These are phyloP conservation scores for Sechiopsis laciniata DNA, from an alignment of 306 rosid genomes.

Conservation along the genomic window DNA sequence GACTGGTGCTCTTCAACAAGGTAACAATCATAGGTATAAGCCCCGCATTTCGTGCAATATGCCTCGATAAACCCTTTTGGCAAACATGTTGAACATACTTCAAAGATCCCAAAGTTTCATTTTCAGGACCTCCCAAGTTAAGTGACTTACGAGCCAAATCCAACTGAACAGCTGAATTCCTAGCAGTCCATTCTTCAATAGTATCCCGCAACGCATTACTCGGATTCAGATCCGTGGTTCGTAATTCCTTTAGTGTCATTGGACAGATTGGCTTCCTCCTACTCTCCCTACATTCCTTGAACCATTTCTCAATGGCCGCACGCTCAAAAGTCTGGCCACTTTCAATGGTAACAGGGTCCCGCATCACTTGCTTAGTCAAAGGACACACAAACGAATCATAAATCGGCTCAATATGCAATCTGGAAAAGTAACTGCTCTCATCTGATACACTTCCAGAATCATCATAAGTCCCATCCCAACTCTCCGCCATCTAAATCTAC, in stretches of 20 bases:
- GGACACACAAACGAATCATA: conserved; percentile 92
- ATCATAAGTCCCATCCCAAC: conserved; percentile 73
- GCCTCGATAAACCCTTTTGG: conserved; percentile 58
- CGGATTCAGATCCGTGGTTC: conserved; percentile 65
- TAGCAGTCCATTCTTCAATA: conserved; percentile 96
- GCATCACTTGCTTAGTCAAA: conserved; percentile 84
- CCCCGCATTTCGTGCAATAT: conserved; percentile 60
- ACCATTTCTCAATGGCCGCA: conserved; percentile 91
- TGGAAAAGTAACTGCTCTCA: conserved; percentile 64
- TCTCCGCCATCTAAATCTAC: conserved; percentile 52
- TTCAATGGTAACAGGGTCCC: conserved; percentile 83
- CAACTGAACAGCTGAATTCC: conserved; percentile 93
- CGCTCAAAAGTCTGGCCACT: conserved; percentile 93
- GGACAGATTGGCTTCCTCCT: conserved; percentile 76
- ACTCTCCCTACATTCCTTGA: conserved; percentile 84
- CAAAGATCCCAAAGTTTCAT: conserved; percentile 62
- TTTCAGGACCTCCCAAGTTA: conserved; percentile 60
- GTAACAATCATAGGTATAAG: conserved; percentile 81
- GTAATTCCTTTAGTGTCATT: conserved; percentile 59
- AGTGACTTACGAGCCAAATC: conserved; percentile 77
- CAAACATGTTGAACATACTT: conserved; percentile 63
- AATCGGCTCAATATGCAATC: conserved; percentile 77
- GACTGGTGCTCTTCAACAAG: conserved; percentile 72
- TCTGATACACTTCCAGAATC: conserved; percentile 84
- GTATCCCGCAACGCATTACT: conserved; percentile 96